These are phyloP conservation scores for Tephrocybe sp. DNA, from an alignment of 768 basidiomycete genomes.

Conservation along the genomic window DNA sequence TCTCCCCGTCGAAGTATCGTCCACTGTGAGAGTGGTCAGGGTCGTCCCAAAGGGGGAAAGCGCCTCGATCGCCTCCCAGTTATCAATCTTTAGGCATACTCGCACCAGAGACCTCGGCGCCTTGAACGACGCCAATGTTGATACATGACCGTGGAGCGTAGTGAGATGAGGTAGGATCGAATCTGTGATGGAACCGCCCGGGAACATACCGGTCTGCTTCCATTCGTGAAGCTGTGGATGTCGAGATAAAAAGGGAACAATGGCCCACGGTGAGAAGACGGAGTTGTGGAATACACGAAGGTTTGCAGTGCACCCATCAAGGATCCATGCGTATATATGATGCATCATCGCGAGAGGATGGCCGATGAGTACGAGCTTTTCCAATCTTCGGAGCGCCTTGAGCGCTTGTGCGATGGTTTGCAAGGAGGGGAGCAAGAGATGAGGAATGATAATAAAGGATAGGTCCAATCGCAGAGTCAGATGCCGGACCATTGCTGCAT, in stretches of 20 bases:
- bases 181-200: conserved; percentile 8
- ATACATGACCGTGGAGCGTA: conserved; percentile 15
- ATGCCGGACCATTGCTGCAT: conserved; percentile 13
- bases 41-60: conserved; percentile 15
- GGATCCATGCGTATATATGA: conserved; percentile 19
- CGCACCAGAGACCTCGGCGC: conserved; percentile 11
- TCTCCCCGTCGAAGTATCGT: conserved; percentile 6
- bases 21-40: conserved; percentile 10
- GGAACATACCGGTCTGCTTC: conserved; percentile 14
- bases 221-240: conserved; percentile 16
- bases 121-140: conserved; percentile 11
- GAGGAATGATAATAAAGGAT: conserved; percentile 20
- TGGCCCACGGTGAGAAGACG: conserved; percentile 16
- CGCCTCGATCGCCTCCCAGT: conserved; percentile 5
- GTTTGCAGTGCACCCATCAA: conserved; percentile 20
- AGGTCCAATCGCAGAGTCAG: conserved; percentile 20
- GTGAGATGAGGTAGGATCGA: conserved; percentile 14
- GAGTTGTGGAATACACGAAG: conserved; percentile 18
- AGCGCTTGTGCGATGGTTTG: conserved; percentile 18
- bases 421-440: conserved; percentile 16
- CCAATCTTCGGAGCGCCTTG: conserved; percentile 12
- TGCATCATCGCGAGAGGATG: conserved; percentile 23
- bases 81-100: conserved; percentile 12
- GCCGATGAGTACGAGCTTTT: conserved; percentile 16
- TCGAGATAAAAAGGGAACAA: conserved; percentile 17